These are phyloP conservation scores for Diaporthe sp. DNA, from an alignment of 2,329 filamentous ascomycete genomes.

Conservation along the genomic window DNA sequence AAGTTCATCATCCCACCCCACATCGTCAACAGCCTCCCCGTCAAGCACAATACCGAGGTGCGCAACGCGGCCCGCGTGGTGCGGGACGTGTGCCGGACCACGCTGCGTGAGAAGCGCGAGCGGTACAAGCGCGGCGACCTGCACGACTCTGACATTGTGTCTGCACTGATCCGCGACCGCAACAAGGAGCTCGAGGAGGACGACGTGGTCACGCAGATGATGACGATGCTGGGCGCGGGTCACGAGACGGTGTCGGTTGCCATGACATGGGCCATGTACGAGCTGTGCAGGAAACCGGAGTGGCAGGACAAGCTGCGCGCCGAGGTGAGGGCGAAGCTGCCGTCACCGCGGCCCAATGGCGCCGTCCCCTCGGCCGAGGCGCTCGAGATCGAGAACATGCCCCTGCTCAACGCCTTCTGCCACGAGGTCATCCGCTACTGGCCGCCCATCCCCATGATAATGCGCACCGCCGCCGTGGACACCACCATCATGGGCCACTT, in stretches of 20 bases:
- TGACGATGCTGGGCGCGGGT: constrained; percentile 36
- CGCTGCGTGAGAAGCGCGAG: constrained; percentile 9
- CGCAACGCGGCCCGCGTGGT: constrained; percentile 11
- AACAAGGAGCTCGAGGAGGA: constrained; percentile 24
- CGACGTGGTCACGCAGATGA: constrained; percentile 19
- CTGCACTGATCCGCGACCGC: constrained; percentile 18
- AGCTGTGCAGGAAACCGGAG: constrained; percentile 69
- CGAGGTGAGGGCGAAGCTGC: constrained; percentile 68
- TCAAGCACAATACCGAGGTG: constrained; percentile 21
- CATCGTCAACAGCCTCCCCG: background rate
- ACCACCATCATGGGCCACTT: constrained; percentile 64
- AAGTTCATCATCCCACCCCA: constrained; percentile 14
- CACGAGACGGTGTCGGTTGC: constrained; percentile 77
- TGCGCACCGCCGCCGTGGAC: constrained; percentile 38
- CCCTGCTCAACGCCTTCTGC: constrained; percentile 16
- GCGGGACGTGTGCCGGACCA: constrained; percentile 10
- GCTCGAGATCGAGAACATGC: constrained; percentile 25
- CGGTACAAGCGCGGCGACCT: constrained; percentile 15
- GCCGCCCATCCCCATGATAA: constrained; percentile 40
- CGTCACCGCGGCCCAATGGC: constrained; percentile 36
- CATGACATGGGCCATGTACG: constrained; percentile 72
- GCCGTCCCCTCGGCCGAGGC: background rate
- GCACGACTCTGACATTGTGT: constrained; percentile 19
- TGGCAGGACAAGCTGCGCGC: constrained; percentile 70
- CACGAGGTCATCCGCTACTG: constrained; percentile 39